Percentiles rank a stretch among this genome's conserved stretches.
These are phyloP conservation scores for Acer yangbiense DNA, from an alignment of 345 rosid species.

Conservation along the genomic window DNA sequence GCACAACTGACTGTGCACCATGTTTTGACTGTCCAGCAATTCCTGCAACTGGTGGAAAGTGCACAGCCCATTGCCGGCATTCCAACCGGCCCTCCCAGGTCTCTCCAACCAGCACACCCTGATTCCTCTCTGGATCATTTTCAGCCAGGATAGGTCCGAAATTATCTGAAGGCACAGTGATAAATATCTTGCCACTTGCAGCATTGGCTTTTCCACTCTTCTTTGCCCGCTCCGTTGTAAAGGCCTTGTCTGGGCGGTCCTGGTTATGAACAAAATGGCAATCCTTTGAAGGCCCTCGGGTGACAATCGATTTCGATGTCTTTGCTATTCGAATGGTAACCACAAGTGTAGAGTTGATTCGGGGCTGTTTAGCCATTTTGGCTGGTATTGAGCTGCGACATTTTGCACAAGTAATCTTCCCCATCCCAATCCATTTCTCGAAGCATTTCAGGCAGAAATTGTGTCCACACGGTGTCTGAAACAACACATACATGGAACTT, in stretches of 20 bases:
- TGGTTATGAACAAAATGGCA: constrained; percentile 52
- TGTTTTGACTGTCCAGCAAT: constrained; percentile 59
- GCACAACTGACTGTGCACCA: constrained; percentile 73
- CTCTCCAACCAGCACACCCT: constrained; percentile 73
- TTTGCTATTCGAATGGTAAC: constrained; percentile 59
- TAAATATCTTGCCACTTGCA: constrained; percentile 66
- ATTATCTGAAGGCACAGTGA: constrained; percentile 59
- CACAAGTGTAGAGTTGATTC: constrained; percentile 57
- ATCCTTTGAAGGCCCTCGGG: constrained; percentile 27
- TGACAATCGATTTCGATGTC: constrained; percentile 30
- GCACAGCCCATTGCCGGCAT: constrained; percentile 80
- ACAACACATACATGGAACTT: constrained; percentile 11
- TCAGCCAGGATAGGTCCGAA: constrained; percentile 73
- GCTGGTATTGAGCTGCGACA: constrained; percentile 51
- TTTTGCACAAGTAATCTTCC: constrained; percentile 54
- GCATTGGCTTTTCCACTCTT: constrained; percentile 66
- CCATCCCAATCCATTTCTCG: constrained; percentile 57
- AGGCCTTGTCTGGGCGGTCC: constrained; percentile 60
- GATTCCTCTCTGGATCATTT: constrained; percentile 61
- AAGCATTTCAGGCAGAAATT: constrained; percentile 71
- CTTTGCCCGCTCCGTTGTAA: constrained; percentile 57
- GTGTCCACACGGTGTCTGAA: constrained; percentile 80
- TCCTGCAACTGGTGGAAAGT: constrained; percentile 59
- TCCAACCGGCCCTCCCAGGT: constrained; percentile 59
- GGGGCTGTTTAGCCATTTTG: constrained; percentile 57